Percentiles rank a stretch among this genome's conserved stretches.
Conservation (phyloP, 176 grass and related monocot genomes). For the Oryza rufipogon region DNA sequence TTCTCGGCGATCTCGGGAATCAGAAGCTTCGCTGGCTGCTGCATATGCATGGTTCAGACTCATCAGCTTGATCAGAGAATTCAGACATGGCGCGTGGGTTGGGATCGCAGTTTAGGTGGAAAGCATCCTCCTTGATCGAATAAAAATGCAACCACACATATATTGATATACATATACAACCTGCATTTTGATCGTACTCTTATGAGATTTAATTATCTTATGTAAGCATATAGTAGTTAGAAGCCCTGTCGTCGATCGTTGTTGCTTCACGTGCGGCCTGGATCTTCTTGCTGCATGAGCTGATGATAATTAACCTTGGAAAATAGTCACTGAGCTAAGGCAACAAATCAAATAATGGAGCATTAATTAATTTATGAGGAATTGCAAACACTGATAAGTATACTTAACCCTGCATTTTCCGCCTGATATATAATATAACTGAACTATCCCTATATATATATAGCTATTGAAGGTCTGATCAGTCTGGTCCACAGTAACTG, state of each 20-base stretch:
- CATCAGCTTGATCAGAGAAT: background rate
- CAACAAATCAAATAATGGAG: background rate
- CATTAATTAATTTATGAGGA: background rate
- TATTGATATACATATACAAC: background rate
- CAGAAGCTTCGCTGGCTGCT: slow-evolving; percentile 46
- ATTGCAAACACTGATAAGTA: background rate
- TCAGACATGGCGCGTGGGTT: slow-evolving; percentile 33
- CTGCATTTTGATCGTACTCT: background rate
- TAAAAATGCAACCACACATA: background rate
- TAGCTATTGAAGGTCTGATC: background rate
- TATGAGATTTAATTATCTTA: background rate
- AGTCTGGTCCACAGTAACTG: background rate
- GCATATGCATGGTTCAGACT: slow-evolving; percentile 34
- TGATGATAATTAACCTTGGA: background rate
- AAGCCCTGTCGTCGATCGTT: background rate
- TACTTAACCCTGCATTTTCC: background rate
- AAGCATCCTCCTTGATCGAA: slow-evolving; percentile 42
- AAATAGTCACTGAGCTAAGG: background rate
- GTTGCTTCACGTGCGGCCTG: slow-evolving; percentile 31
- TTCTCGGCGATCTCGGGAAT: slow-evolving; percentile 48
- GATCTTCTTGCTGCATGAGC: background rate
- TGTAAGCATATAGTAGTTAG: background rate
- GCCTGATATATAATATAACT: background rate
- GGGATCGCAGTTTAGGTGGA: slow-evolving; percentile 51
- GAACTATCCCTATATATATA: background rate